Evolutionary conservation across 106 monocot genomes (phyloP), one percentile per base, ranked within the genome.

Genomic region (Allium cepa): DNA sequence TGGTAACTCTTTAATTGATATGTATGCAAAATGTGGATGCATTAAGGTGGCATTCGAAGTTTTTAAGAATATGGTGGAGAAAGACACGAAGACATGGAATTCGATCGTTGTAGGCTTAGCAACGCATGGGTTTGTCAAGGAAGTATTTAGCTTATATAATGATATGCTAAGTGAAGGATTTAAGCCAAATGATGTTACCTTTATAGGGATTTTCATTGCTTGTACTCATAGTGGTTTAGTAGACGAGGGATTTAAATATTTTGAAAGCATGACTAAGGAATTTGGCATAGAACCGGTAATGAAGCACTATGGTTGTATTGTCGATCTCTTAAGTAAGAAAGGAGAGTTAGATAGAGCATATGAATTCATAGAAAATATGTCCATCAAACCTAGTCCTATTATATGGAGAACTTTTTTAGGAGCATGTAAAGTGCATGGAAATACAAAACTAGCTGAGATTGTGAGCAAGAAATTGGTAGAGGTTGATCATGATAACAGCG

Each of bases 271-370:
- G 84, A 77, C 59, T 46, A 47, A 67, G 62, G 71, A 71, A 59
- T 47, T 80, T 64, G 71, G 73, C 10, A 45, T 80, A 52, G 80
- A 74, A 50, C 80, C 84, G 2, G 46, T 75, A 47, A 85, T 85
- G 80, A 85, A 80, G 71, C 84, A 84, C 63, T 84, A 80, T 58
- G 84, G 84, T 50, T 84, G 84, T 18, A 63, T 79, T 26, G 76
- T 84, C 10, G 74, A 84, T 74, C 73, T 85, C 27, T 71, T 85
- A 28, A 36, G 80, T 49, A 74, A 72, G 17, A 63, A 47, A 14
- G 80, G 84, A 0, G 75, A 78, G 49, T 56, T 85, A 58, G 77
- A 75, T 8, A 78, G 69, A 68, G 84, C 84, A 12, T 52, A 71
- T 48, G 74, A 50, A 17, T 75, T 85, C 68, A 78, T 85, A 7